Base-by-base conservation (phyloP, 1,139 yeast genomes). In the Sugiyamaella paludigena region DNA sequence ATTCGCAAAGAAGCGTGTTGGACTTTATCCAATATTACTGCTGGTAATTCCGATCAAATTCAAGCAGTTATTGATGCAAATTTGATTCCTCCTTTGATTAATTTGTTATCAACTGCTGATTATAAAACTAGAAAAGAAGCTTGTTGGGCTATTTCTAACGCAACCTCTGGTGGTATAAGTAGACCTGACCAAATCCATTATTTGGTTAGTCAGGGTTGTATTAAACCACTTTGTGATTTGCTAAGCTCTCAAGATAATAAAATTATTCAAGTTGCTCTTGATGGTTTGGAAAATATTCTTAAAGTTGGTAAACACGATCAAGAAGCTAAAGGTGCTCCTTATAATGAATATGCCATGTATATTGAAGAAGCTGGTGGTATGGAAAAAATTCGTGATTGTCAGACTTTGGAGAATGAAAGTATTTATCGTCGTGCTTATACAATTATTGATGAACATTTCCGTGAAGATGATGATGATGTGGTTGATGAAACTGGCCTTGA, bases 281-380 rank as follows among this genome's bases (percentile, higher is more conserved):
- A 92, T 70, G 96, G 97, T 4, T 78, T 92, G 65, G 96, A 88
- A 67, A 92, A 92, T 68, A 89, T 92, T 60, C 77, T 92, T 64
- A 87, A 87, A 72, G 86, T 89, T 76, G 98, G 98, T 60, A 98
- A 92, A 68, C 73, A 83, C 71, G 97, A 89, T 66, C 87, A 83
- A 70, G 96, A 89, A 64, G 78, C 84, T 48, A 78, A 80, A 56
- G 87, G 84, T 48, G 68, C 81, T 12, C 71, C 77, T 45, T 77
- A 82, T 59, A 92, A 92, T 71, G 89, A 87, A 68, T 85, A 89
- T 66, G 96, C 98, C 37, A 78, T 89, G 57, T 88, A 72, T 71
- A 86, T 92, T 64, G 98, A 92, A 74, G 97, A 91, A 70, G 98
- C 98, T 41, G 98, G 98, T 61, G 98, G 98, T 57, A 86, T 91